Evolutionary conservation across 345 rosid species (phyloP).

Genomic region (Brassica juncea): DNA sequence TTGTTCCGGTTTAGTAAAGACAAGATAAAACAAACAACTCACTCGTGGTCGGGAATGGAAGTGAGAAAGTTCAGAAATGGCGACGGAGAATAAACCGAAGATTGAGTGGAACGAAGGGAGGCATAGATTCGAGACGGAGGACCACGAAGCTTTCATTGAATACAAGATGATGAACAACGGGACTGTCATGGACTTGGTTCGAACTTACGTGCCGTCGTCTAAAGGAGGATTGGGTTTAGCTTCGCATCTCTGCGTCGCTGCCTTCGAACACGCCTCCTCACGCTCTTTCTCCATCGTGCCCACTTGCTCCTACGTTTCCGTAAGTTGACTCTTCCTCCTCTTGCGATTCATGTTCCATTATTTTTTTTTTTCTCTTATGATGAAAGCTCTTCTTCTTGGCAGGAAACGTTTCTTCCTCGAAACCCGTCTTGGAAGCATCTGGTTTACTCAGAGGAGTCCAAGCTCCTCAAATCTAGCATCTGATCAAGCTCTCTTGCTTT

Average conservation of each 20-base stretch:
- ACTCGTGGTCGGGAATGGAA: background rate
- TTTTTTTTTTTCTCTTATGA: background rate
- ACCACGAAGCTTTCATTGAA: constrained; percentile 69
- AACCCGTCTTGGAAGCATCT: constrained; percentile 61
- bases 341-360: background rate
- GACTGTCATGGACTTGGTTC: constrained; percentile 68
- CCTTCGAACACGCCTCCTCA: constrained; percentile 69
- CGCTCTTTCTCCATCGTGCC: constrained; percentile 68
- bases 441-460: constrained; percentile 46
- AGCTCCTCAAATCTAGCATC: constrained; percentile 44
- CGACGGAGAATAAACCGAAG: constrained; percentile 45
- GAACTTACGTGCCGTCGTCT: constrained; percentile 75
- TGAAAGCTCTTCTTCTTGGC: constrained; percentile 18
- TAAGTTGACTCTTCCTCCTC: background rate
- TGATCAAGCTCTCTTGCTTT: background rate
- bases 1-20: background rate
- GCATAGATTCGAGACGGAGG: constrained; percentile 77
- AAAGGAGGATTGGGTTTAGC: constrained; percentile 86
- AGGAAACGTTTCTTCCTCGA: constrained; percentile 82
- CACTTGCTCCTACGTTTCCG: constrained; percentile 75
- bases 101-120: constrained; percentile 64
- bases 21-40: background rate
- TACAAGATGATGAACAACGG: constrained; percentile 59
- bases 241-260: constrained; percentile 75
- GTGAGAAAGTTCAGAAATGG: constrained; percentile 6